These are phyloP conservation scores for Lanmaoa pseudosensibilis DNA, from an alignment of 768 basidiomycete genomes.

Conservation along the genomic window DNA sequence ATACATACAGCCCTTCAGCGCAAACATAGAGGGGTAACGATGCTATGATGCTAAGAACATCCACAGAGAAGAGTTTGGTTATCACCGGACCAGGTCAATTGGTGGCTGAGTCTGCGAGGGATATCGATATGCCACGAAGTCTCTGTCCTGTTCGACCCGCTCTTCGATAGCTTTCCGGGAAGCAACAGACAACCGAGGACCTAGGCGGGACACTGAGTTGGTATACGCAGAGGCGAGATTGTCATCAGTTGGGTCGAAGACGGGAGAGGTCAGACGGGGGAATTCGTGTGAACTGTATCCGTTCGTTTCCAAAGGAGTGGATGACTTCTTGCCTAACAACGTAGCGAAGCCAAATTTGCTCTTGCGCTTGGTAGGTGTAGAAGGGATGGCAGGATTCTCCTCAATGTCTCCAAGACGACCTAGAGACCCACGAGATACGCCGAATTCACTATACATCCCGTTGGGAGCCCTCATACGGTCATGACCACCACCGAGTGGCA, in stretches of 20 bases:
- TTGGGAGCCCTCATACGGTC: constrained; percentile 35
- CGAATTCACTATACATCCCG: constrained; percentile 72
- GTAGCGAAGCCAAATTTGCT: constrained; percentile 71
- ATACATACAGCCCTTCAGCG: constrained; percentile 7
- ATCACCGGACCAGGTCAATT: constrained; percentile 57
- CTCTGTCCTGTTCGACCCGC: constrained; percentile 79
- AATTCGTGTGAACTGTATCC: constrained; percentile 45
- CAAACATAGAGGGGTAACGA: constrained; percentile 4
- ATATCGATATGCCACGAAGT: constrained; percentile 86
- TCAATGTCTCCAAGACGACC: constrained; percentile 35
- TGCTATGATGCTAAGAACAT: constrained; percentile 5
- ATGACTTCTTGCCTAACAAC: constrained; percentile 60
- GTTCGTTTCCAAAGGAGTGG: constrained; percentile 26
- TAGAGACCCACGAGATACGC: constrained; percentile 61
- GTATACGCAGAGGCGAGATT: constrained; percentile 45
- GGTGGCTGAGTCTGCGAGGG: constrained; percentile 70
- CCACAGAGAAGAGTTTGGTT: not conserved
- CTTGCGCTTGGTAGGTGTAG: constrained; percentile 56
- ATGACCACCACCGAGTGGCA: constrained; percentile 41
- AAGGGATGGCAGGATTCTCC: constrained; percentile 29
- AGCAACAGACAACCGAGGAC: constrained; percentile 58
- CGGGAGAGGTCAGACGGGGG: constrained; percentile 46
- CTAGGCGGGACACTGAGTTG: constrained; percentile 48
- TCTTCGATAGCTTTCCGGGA: constrained; percentile 74
- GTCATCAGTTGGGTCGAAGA: constrained; percentile 52